Evolutionary conservation across 1,284 basidiomycete genomes (phyloP), one percentile per base, ranked within the genome.

Genomic region (Ceratobasidium sp.): DNA sequence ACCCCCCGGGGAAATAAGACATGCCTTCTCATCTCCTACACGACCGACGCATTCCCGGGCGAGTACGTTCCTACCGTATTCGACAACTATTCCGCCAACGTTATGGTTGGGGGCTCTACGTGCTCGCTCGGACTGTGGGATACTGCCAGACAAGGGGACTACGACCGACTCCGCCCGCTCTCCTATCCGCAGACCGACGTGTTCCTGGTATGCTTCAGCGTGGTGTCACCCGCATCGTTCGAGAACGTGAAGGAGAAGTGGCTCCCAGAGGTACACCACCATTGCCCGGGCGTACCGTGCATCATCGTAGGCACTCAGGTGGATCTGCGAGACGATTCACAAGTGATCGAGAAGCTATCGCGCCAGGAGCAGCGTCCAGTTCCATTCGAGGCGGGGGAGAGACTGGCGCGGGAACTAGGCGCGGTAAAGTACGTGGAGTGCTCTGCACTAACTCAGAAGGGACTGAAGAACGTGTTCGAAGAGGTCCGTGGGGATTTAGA

Each of bases 191-290:
- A 99, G 85, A 99, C 97, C 76, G 98, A 99, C 80, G 97, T 99
- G 73, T 99, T 99, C 88, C 88, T 99, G 73, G 96, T 99, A 78
- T 99, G 97, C 85, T 99, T 98, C 87, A 97, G 94, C 80, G 98
- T 99, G 77, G 98, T 96, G 41, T 97, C 94, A 28, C 98, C 97
- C 5, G 96, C 98, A 46, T 98, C 96, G 67, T 99, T 98, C 81
- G 97, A 99, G 84, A 99, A 99, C 91, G 97, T 99, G 79, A 98
- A 98, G 88, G 97, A 99, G 85, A 99, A 99, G 83, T 99, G 97
- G 97, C 98, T 98, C 88, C 98, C 97, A 32, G 98, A 99, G 85
- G 97, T 99, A 64, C 96, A 96, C 82, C 97, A 99, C 83, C 97
- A 99, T 82, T 99, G 98, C 87, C 98, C 98, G n/a, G 97, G 97